Evolutionary conservation across 2,329 filamentous ascomycete genomes (phyloP).

Genomic region (Exophiala sideris): DNA sequence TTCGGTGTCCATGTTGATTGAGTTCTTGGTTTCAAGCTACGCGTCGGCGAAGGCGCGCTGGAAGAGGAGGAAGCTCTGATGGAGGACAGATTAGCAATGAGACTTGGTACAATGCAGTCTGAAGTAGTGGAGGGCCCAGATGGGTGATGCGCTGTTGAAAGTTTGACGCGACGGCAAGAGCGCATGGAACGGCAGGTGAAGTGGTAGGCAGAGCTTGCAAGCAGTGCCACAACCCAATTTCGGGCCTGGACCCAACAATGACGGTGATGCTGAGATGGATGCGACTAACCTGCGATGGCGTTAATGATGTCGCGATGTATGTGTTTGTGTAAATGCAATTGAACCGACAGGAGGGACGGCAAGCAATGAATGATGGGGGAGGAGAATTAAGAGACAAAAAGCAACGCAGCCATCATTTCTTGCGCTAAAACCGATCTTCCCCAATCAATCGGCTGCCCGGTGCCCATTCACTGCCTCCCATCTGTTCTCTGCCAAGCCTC

Average conservation of each 20-base stretch:
- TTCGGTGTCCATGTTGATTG: slow-evolving; percentile 18
- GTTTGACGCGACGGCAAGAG: slow-evolving; percentile 15
- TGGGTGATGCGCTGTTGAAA: slow-evolving; percentile 6
- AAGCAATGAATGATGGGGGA: slow-evolving; percentile 14
- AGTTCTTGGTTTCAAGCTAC: slow-evolving; percentile 6
- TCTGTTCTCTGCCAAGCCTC: background rate
- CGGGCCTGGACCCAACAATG: slow-evolving; percentile 2
- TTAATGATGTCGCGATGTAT: slow-evolving; percentile 12
- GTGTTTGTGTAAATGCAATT: background rate
- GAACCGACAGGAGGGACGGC: slow-evolving; percentile 14
- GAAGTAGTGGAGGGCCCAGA: background rate
- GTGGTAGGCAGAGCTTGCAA: background rate
- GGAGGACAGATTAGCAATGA: slow-evolving; percentile 7
- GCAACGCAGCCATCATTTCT: background rate
- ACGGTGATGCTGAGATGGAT: slow-evolving; percentile 5
- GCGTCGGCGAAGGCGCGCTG: slow-evolving; percentile 10
- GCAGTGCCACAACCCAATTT: slow-evolving; percentile 12
- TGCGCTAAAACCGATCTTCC: background rate
- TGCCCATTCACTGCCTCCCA: background rate
- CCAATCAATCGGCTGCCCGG: background rate
- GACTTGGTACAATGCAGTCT: slow-evolving; percentile 1
- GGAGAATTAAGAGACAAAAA: slow-evolving; percentile 7
- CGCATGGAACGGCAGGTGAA: slow-evolving; percentile 1
- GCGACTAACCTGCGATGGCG: slow-evolving; percentile 16
- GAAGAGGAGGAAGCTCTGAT: slow-evolving; percentile 2